Evolutionary conservation across 306 rosid species (phyloP).

Genomic region (Vigna unguiculata): DNA sequence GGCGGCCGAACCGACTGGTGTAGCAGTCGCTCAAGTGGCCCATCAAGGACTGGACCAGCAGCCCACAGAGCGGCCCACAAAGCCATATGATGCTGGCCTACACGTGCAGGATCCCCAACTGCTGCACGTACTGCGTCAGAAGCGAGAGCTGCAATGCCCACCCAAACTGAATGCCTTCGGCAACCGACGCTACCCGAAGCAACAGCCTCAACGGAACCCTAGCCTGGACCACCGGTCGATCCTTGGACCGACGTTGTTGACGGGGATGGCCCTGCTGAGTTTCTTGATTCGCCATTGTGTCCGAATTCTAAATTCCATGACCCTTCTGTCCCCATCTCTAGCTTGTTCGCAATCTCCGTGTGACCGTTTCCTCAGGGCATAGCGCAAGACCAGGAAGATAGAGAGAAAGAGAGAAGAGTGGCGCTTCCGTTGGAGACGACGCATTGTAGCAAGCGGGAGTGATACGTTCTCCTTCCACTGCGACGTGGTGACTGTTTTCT

Average conservation of each 20-base stretch:
- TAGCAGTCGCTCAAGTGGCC: constrained; percentile 87
- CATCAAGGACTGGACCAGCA: constrained; percentile 82
- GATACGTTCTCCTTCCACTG: too few species aligned
- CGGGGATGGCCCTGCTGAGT: constrained; percentile 47
- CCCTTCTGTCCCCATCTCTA: constrained; percentile 20
- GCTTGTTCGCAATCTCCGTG: constrained; percentile 1
- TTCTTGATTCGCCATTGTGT: constrained; percentile 61
- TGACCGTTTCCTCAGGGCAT: constrained; percentile 41
- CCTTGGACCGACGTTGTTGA: constrained; percentile 41
- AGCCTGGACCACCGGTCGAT: constrained; percentile 43
- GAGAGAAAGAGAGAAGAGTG: not conserved
- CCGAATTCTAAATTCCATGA: not conserved
- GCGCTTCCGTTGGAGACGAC: not conserved
- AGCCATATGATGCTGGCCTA: constrained; percentile 95
- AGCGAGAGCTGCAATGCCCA: constrained; percentile 97
- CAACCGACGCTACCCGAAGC: constrained; percentile 79
- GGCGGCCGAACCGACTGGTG: constrained; percentile 82
- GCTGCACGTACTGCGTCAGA: constrained; percentile 89
- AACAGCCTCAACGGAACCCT: constrained; percentile 62
- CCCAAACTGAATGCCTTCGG: constrained; percentile 93
- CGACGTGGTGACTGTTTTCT: too few species aligned
- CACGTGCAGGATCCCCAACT: constrained; percentile 93
- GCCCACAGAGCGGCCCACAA: constrained; percentile 90
- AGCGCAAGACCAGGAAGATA: constrained; percentile 47
- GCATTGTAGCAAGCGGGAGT: constrained; percentile 1